Percentiles rank a stretch among this genome's conserved stretches.
Evolutionary conservation across 345 rosid species (phyloP).

Genomic region (Orychophragmus violaceus): DNA sequence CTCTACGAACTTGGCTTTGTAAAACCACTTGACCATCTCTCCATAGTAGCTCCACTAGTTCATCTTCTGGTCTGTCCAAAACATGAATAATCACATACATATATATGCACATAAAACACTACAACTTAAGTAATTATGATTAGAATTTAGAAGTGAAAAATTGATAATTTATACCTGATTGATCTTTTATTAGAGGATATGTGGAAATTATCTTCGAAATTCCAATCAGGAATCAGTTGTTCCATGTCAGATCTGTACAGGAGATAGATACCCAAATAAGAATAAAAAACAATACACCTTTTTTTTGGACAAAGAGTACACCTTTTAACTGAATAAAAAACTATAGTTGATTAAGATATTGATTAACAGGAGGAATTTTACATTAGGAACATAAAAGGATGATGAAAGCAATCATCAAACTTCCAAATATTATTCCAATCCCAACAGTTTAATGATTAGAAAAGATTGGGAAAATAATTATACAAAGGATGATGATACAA

Average conservation of each 20-base stretch:
- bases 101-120: not conserved
- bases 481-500: too few species aligned
- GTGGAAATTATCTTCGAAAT: conserved; percentile 47
- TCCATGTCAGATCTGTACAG: conserved; percentile 45
- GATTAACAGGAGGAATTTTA: not conserved
- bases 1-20: conserved; percentile 51
- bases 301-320: too few species aligned
- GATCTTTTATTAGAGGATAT: conserved; percentile 39
- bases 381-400: not conserved
- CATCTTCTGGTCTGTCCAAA: conserved; percentile 45
- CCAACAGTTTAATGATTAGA: conserved; percentile 20
- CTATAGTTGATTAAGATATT: not conserved
- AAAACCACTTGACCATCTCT: conserved; percentile 64
- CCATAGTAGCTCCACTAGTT: conserved; percentile 70
- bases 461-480: not conserved
- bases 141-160: not conserved
- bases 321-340: not conserved
- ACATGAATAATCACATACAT: not conserved
- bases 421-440: conserved; percentile 10
- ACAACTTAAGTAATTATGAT: not conserved
- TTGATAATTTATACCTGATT: conserved; percentile 33
- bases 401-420: conserved; percentile 22
- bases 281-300: not conserved
- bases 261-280: not conserved
- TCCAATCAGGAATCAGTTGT: conserved; percentile 54